Conservation (phyloP, 495 filamentous ascomycete species). For the Penicillium desertorum region DNA sequence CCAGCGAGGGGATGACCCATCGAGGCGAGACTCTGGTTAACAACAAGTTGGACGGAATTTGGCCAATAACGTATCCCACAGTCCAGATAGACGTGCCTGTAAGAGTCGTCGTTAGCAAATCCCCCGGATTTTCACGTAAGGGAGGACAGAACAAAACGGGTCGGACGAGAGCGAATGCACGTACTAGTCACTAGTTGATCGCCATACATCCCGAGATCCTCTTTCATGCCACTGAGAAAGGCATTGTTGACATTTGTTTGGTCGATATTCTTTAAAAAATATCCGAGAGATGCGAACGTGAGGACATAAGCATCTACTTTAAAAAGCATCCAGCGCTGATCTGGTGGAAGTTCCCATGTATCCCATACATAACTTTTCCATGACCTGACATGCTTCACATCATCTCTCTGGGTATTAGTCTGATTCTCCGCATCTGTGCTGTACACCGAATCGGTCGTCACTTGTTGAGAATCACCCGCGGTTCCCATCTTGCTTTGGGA, state of each 20-base stretch:
- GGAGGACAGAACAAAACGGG: background rate
- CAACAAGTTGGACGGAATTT: slow-evolving; percentile 57
- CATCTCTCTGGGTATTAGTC: background rate
- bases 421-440: slow-evolving; percentile 5
- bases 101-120: slow-evolving; percentile 36
- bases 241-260: slow-evolving; percentile 53
- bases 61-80: slow-evolving; percentile 57
- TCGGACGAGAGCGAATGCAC: background rate
- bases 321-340: slow-evolving; percentile 54
- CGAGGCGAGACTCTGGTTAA: slow-evolving; percentile 49
- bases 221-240: slow-evolving; percentile 40
- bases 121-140: background rate
- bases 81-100: slow-evolving; percentile 50
- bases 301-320: slow-evolving; percentile 56
- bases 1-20: slow-evolving; percentile 36
- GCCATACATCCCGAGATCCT: slow-evolving; percentile 38
- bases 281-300: slow-evolving; percentile 49
- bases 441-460: background rate
- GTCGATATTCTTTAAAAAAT: slow-evolving; percentile 55
- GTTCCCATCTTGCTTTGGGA: background rate
- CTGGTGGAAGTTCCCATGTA: slow-evolving; percentile 50
- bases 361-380: slow-evolving; percentile 52
- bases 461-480: background rate
- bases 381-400: slow-evolving; percentile 8
- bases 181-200: slow-evolving; percentile 23